Evolutionary conservation across 148 eudicot genomes (phyloP).

Genomic region (Chenopodium album): DNA sequence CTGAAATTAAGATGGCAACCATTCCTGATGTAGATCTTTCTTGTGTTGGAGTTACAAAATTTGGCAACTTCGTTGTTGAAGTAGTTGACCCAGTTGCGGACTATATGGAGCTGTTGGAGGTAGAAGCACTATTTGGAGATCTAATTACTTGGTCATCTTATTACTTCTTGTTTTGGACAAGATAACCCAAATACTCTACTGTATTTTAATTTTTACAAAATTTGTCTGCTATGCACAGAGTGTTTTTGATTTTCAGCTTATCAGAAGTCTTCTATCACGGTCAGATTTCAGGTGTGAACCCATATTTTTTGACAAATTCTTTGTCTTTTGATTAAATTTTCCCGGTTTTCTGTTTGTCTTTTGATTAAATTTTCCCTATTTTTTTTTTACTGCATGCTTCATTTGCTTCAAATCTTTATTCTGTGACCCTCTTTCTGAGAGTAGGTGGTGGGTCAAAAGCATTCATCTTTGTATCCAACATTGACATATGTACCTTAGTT

Average conservation of each 20-base stretch:
- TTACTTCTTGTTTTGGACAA: background rate
- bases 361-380: background rate
- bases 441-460: background rate
- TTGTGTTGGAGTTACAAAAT: slow-evolving; percentile 59
- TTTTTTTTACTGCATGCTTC: background rate
- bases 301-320: background rate
- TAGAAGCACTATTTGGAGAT: slow-evolving; percentile 26
- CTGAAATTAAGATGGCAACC: slow-evolving; percentile 87
- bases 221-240: slow-evolving; percentile 57
- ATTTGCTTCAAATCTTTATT: background rate
- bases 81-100: slow-evolving; percentile 97
- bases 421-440: background rate
- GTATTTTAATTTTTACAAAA: background rate
- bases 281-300: slow-evolving; percentile 77
- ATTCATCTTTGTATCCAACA: background rate
- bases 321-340: background rate
- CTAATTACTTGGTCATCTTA: background rate
- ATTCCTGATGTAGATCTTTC: slow-evolving; percentile 90
- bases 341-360: background rate
- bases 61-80: slow-evolving; percentile 79
- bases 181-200: background rate
- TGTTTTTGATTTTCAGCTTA: slow-evolving; percentile 92
- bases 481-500: background rate
- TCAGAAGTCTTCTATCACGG: slow-evolving; percentile 69
- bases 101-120: slow-evolving; percentile 93